Percentiles rank a stretch among this genome's conserved stretches.
These are phyloP conservation scores for Penicillium crystallinum DNA, from an alignment of 495 filamentous ascomycete genomes.

Conservation along the genomic window DNA sequence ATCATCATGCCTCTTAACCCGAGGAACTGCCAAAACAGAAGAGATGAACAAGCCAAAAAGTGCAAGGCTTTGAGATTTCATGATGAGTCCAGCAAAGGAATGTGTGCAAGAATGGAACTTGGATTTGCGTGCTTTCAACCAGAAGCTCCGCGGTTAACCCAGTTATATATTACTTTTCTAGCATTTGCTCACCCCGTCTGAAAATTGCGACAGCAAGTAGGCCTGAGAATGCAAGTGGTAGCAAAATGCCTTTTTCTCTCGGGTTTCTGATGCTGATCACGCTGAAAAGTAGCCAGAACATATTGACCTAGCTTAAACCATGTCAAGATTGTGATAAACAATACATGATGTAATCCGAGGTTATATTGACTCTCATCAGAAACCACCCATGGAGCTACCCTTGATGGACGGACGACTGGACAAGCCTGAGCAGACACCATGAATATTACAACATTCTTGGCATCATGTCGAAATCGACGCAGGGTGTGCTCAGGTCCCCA, in stretches of 20 bases:
- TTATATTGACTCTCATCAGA: background rate
- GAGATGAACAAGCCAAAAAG: constrained; percentile 14
- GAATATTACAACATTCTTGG: constrained; percentile 26
- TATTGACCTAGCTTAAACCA: background rate
- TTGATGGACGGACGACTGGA: background rate
- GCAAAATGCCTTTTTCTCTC: background rate
- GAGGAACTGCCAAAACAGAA: constrained; percentile 19
- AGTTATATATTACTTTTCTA: background rate
- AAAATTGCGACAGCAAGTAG: background rate
- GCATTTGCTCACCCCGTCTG: background rate
- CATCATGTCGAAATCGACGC: constrained; percentile 22
- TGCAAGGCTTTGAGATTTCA: constrained; percentile 15
- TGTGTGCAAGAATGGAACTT: background rate
- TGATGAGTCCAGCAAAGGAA: constrained; percentile 4
- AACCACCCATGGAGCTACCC: background rate
- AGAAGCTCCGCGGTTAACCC: background rate
- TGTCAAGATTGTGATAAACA: background rate
- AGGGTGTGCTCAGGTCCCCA: constrained; percentile 3
- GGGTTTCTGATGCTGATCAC: background rate
- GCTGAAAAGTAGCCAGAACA: background rate
- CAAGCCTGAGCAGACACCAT: background rate
- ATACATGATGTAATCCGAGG: constrained; percentile 6
- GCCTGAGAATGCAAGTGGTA: background rate
- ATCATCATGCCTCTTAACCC: constrained; percentile 24
- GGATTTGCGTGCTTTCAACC: background rate